Evolutionary conservation across 2,329 filamentous ascomycete genomes (phyloP).

Genomic region (Cordyceps pruinosa): DNA sequence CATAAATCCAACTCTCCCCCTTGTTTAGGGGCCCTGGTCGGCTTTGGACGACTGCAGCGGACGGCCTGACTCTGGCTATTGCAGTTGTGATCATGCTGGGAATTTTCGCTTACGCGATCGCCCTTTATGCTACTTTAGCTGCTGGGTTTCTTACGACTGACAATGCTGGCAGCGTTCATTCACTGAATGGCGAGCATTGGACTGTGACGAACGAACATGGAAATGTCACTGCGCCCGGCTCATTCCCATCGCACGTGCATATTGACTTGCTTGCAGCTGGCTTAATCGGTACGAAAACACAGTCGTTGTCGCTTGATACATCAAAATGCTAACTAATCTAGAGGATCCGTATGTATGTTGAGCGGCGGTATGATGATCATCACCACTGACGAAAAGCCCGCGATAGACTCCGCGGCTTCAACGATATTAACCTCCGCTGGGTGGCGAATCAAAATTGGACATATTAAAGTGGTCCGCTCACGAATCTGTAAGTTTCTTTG

Average conservation of each 20-base stretch:
- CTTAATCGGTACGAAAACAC: conserved; percentile 39
- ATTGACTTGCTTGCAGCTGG: conserved; percentile 48
- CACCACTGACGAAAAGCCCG: background rate
- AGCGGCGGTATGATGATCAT: no score
- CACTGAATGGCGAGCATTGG: background rate
- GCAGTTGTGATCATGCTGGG: background rate
- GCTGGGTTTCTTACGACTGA: background rate
- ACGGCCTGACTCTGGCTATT: no score
- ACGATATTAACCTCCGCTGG: conserved; percentile 56
- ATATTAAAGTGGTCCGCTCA: conserved; percentile 38
- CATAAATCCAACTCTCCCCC: background rate
- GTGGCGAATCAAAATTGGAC: conserved; percentile 49
- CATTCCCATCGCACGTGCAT: conserved; percentile 52
- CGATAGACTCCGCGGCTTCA: conserved; percentile 33
- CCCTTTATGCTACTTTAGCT: background rate
- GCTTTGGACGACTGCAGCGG: background rate
- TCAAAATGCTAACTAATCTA: background rate
- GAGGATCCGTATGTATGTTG: conserved; percentile 4
- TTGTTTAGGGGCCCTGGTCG: no score
- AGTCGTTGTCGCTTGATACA: background rate
- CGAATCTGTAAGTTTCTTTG: conserved; percentile 23
- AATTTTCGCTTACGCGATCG: background rate
- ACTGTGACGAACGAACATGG: conserved; percentile 9
- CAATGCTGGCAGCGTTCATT: background rate
- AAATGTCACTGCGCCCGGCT: conserved; percentile 37